Percentiles rank a stretch among this genome's conserved stretches.
phyloP scores from a whole-genome alignment of 2,329 filamentous ascomycete genomes.

The Neofusicoccum sp. region DNA sequence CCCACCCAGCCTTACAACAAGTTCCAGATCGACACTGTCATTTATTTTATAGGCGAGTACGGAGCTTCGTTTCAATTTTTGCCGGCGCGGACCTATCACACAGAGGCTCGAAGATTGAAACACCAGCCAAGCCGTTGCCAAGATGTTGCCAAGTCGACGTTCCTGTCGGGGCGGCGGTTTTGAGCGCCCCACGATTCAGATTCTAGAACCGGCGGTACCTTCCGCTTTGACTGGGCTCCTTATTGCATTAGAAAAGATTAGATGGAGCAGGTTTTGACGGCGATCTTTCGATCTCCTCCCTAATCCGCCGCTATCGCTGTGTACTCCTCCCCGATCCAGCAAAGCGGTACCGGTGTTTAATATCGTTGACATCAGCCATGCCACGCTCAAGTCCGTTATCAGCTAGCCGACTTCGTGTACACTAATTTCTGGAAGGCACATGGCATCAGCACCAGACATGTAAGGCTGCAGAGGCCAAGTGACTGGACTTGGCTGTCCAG shows the following conservation, averaged over 20 bases:
- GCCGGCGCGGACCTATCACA: background rate
- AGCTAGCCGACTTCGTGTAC: background rate
- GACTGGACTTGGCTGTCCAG: background rate
- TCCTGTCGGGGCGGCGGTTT: background rate
- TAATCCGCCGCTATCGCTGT: background rate
- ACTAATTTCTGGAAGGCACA: background rate
- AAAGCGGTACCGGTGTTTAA: background rate
- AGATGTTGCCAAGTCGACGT: background rate
- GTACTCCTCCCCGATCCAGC: background rate
- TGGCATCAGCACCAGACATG: background rate
- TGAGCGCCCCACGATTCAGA: background rate
- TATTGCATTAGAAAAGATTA: background rate
- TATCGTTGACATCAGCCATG: background rate
- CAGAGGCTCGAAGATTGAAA: background rate
- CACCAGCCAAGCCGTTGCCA: slow-evolving; percentile 3
- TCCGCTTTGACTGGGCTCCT: slow-evolving; percentile 11
- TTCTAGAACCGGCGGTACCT: background rate
- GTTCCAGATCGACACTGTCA: slow-evolving; percentile 8
- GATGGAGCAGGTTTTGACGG: background rate
- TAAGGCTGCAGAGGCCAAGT: background rate
- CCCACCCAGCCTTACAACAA: slow-evolving; percentile 4
- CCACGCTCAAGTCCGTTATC: background rate
- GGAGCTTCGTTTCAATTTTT: background rate
- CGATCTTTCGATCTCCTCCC: background rate
- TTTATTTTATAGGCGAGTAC: slow-evolving; percentile 1